Evolutionary conservation across 2,329 filamentous ascomycete genomes (phyloP).

Genomic region (Ophiocordyceps robertsii): DNA sequence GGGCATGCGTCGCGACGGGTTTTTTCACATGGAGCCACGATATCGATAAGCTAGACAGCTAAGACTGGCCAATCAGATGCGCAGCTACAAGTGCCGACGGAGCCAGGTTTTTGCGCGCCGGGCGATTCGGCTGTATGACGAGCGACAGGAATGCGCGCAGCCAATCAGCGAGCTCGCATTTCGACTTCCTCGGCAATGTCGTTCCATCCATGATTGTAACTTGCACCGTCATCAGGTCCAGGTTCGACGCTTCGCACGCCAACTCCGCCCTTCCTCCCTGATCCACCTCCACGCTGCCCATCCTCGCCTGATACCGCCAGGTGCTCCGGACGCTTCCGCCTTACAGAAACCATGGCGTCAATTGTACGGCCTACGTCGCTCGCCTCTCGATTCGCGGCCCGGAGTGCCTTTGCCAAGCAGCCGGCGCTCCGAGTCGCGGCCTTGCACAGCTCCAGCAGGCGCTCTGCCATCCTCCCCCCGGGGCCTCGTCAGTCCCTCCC

Average conservation of each 20-base stretch:
- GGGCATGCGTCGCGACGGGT: too few species aligned
- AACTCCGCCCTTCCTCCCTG: neutral
- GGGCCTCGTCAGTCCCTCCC: conserved; percentile 57
- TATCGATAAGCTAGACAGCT: too few species aligned
- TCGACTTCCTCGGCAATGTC: conserved; percentile 38
- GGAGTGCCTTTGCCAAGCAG: conserved; percentile 19
- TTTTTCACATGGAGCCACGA: too few species aligned
- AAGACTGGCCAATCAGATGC: conserved; percentile 14
- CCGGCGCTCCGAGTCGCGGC: conserved; percentile 48
- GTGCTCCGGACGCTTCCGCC: neutral
- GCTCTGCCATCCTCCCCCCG: conserved; percentile 71
- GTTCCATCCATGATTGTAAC: neutral
- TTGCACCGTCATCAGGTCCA: neutral
- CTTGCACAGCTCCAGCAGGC: conserved; percentile 72
- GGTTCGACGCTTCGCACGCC: neutral
- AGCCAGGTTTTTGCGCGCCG: conserved; percentile 15
- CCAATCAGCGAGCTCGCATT: conserved; percentile 33
- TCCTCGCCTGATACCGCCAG: too few species aligned
- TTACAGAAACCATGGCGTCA: conserved; percentile 34
- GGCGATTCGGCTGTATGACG: conserved; percentile 12
- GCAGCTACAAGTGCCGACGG: conserved; percentile 3
- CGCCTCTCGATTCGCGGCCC: conserved; percentile 13
- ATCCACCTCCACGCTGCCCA: neutral
- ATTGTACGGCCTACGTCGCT: conserved; percentile 39
- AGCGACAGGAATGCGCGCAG: conserved; percentile 10